These are phyloP conservation scores for Fusarium ramigenum DNA, from an alignment of 2,329 filamentous ascomycete genomes.

Conservation along the genomic window DNA sequence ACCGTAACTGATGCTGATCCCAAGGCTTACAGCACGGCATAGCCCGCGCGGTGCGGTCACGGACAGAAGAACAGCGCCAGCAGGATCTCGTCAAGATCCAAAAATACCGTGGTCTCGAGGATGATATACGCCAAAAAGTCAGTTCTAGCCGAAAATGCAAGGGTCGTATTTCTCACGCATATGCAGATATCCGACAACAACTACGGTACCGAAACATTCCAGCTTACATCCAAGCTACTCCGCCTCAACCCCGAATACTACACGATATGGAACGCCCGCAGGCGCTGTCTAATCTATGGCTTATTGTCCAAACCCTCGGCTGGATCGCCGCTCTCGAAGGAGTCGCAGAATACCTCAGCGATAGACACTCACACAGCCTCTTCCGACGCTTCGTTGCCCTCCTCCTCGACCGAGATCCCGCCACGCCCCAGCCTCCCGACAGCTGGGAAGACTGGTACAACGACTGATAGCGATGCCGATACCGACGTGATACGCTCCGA, in stretches of 20 bases:
- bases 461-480: slow-evolving; percentile 49
- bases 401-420: slow-evolving; percentile 62
- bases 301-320: slow-evolving; percentile 63
- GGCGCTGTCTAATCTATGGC: slow-evolving; percentile 71
- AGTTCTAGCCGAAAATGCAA: slow-evolving; percentile 5
- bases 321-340: slow-evolving; percentile 64
- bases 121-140: slow-evolving; percentile 73
- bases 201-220: slow-evolving; percentile 66
- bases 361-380: slow-evolving; percentile 68
- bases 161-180: slow-evolving; percentile 24
- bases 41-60: slow-evolving; percentile 69
- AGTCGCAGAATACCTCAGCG: slow-evolving; percentile 63
- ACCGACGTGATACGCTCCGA: slow-evolving; percentile 73
- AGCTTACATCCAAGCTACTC: slow-evolving; percentile 76
- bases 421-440: slow-evolving; percentile 56
- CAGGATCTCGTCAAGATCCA: slow-evolving; percentile 80
- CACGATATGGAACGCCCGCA: slow-evolving; percentile 89
- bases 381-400: slow-evolving; percentile 67
- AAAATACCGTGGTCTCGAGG: slow-evolving; percentile 77
- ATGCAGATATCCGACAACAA: slow-evolving; percentile 53
- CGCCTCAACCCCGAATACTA: slow-evolving; percentile 88
- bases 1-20: slow-evolving; percentile 40
- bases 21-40: slow-evolving; percentile 76
- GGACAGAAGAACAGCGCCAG: slow-evolving; percentile 75
- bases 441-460: slow-evolving; percentile 65